Percentiles rank a stretch among this genome's conserved stretches.
These are phyloP conservation scores for Colletotrichum cordylinicola DNA, from an alignment of 2,329 filamentous ascomycete genomes.

Conservation along the genomic window DNA sequence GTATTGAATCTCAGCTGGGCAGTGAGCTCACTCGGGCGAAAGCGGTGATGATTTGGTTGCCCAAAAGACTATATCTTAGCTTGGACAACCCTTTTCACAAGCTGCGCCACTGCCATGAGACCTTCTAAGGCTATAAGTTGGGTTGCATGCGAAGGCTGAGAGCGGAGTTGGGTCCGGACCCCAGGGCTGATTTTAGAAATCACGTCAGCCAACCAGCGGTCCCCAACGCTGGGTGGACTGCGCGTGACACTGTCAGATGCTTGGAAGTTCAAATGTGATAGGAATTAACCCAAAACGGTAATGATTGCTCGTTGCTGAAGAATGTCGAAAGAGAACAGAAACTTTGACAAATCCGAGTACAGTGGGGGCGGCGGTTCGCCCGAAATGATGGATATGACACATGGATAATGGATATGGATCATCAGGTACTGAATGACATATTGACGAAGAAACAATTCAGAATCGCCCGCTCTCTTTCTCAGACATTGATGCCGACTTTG, in stretches of 20 bases:
- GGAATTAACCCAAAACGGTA: neutral
- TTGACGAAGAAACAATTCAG: too few species aligned
- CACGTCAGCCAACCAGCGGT: neutral
- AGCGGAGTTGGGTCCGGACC: neutral
- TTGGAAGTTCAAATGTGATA: neutral
- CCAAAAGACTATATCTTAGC: neutral
- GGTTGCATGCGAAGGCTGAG: neutral
- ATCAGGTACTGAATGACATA: too few species aligned
- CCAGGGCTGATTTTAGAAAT: neutral
- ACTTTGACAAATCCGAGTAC: fast-evolving
- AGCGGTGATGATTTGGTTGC: neutral
- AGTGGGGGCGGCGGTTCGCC: neutral
- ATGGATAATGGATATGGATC: neutral
- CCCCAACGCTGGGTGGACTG: neutral
- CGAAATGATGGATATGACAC: neutral
- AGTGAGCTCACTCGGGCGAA: neutral
- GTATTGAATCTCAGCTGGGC: neutral
- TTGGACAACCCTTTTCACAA: neutral
- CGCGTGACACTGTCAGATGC: neutral
- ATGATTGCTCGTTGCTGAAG: neutral
- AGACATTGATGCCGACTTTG: too few species aligned
- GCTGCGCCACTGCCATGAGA: neutral
- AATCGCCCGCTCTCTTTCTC: too few species aligned
- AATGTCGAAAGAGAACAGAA: neutral
- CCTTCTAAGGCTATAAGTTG: neutral